Percentiles rank a stretch among this genome's conserved stretches.
Evolutionary conservation across 306 rosid genomes (phyloP).

Genomic region (Castanea mollissima): DNA sequence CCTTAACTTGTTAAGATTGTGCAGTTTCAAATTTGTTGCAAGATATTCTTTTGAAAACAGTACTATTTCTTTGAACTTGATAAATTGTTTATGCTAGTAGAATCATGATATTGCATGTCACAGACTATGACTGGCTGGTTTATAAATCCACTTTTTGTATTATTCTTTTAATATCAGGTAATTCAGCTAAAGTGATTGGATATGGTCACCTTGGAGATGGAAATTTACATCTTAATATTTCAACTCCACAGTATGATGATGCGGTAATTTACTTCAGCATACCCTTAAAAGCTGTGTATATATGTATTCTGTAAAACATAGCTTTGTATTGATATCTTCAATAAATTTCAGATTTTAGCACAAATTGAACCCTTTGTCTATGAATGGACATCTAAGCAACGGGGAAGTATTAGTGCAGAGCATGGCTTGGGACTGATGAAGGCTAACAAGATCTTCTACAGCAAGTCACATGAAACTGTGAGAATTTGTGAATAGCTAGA

Average conservation of each 20-base stretch:
- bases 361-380: conserved; percentile 93
- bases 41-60: neutral
- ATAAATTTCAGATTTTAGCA: conserved; percentile 57
- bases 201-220: conserved; percentile 96
- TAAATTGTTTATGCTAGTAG: neutral
- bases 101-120: conserved; percentile 12
- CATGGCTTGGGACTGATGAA: conserved; percentile 96
- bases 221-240: conserved; percentile 88
- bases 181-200: conserved; percentile 64
- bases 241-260: conserved; percentile 69
- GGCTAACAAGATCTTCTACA: conserved; percentile 78
- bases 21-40: neutral
- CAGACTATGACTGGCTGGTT: neutral
- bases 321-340: conserved; percentile 8
- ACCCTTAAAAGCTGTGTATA: conserved; percentile 4
- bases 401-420: conserved; percentile 91
- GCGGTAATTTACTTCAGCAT: conserved; percentile 41
- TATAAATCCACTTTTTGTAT: neutral
- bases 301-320: neutral
- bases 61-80: neutral
- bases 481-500: conserved; percentile 29
- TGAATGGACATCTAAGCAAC: conserved; percentile 87
- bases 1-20: neutral
- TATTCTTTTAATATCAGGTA: conserved; percentile 39
- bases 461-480: conserved; percentile 71